Evolutionary conservation across 495 filamentous ascomycete genomes (phyloP).

Genomic region (Talaromyces proteolyticus): DNA sequence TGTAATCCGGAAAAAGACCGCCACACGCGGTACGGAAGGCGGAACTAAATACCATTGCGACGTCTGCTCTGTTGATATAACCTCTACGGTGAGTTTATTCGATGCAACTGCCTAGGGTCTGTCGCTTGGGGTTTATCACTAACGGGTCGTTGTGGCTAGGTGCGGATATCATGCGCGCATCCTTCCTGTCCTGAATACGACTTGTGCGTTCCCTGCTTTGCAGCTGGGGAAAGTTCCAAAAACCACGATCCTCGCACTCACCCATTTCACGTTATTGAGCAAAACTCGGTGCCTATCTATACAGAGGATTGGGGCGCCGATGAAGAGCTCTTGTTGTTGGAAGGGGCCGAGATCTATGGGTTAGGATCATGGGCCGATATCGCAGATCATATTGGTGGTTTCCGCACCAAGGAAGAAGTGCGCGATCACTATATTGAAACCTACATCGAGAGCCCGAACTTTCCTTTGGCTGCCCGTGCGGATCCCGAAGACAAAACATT

Average conservation of each 20-base stretch:
- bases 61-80: conserved; percentile 91
- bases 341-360: conserved; percentile 96
- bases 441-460: conserved; percentile 74
- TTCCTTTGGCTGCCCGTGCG: conserved; percentile 79
- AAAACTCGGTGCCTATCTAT: conserved; percentile 96
- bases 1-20: conserved; percentile 94
- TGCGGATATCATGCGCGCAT: conserved; percentile 88
- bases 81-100: conserved; percentile 93
- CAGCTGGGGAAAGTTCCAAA: conserved; percentile 66
- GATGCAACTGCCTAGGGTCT: too few relatives aligned
- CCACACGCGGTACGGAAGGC: conserved; percentile 79
- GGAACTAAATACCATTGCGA: conserved; percentile 95
- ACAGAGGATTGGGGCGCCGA: conserved; percentile 94
- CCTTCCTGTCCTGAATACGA: conserved; percentile 87
- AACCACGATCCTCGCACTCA: conserved; percentile 83
- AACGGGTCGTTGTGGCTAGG: conserved; percentile 43
- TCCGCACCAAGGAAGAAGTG: conserved; percentile 89
- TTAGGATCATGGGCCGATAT: conserved; percentile 97
- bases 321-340: conserved; percentile 85
- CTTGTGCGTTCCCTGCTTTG: conserved; percentile 93
- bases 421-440: conserved; percentile 86
- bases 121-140: too few relatives aligned
- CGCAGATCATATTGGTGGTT: conserved; percentile 95
- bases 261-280: conserved; percentile 89
- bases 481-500: conserved; percentile 75